Evolutionary conservation across 495 filamentous ascomycete genomes (phyloP), one percentile per base, ranked within the genome.

Genomic region (Tuber borchii): DNA sequence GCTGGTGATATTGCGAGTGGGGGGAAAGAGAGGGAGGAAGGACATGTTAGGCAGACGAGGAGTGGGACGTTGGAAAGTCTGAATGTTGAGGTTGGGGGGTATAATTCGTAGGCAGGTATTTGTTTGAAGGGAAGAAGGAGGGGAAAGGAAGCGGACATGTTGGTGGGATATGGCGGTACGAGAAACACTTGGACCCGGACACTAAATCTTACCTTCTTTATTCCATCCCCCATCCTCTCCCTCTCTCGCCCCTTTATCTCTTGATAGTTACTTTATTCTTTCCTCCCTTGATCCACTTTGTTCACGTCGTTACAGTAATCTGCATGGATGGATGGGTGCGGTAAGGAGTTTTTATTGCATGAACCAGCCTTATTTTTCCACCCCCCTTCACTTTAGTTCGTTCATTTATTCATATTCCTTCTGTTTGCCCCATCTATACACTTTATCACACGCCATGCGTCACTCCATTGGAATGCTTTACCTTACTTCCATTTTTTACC

Each of bases 31-130:
- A 12, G 6, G 26, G 31, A 34, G 26, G 72, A 83, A 37, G 81
- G 78, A 20, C 78, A 80, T 51, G 80, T 79, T n/a, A 79, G 80
- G 75, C 73, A 82, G 31, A 74, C 72, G 8, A 79, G 80, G 65
- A 82, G 80, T 65, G 76, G 76, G 39, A 82, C 80, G 12, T 72
- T 82, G 72, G 80, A 82, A 69, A 82, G 80, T 69, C 51, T 82
- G 48, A 82, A 82, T 42, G 80, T 82, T 73, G 80, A 82, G 73
- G 74, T 82, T 48, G 80, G 80, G 10, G 72, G 56, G 56, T 65
- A 65, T 65, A 65, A 17, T 34, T 34, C 56, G 26, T 65, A 65
- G 56, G 14, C 26, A 17, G 12, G 56, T 6, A 16, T 16, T 26
- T 26, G 14, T 31, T 31, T 7, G 26, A 16, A 17, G 56, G 12